phyloP scores from a whole-genome alignment of 208 protist genomes.

The Acanthamoeba triangularis region DNA sequence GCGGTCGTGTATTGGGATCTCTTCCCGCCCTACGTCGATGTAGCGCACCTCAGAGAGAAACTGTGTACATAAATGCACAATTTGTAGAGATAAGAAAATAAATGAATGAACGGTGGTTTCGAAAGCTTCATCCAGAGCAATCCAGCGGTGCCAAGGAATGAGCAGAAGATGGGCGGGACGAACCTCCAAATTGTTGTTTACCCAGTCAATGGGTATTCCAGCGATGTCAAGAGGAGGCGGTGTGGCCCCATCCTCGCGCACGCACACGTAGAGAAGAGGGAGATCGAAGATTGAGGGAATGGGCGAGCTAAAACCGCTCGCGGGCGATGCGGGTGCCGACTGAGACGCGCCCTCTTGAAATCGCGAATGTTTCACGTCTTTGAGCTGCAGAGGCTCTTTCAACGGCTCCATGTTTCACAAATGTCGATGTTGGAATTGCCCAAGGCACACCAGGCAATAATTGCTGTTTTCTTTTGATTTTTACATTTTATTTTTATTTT shows the following conservation, averaged over 20 bases:
- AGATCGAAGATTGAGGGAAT: slow-evolving; percentile 35
- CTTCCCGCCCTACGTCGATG: slow-evolving; percentile 60
- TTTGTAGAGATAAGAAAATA: background rate
- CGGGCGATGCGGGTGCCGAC: background rate
- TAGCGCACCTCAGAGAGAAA: slow-evolving; percentile 54
- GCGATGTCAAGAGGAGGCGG: slow-evolving; percentile 35
- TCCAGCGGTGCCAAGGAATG: background rate
- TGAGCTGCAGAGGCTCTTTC: background rate
- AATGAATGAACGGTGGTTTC: background rate
- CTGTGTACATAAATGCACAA: background rate
- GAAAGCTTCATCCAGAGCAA: background rate
- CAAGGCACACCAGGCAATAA: no score
- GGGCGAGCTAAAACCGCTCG: background rate
- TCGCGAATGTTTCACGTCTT: background rate
- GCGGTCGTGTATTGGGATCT: slow-evolving; percentile 70
- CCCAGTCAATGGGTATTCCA: background rate
- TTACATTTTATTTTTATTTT: no score
- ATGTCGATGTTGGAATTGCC: no score
- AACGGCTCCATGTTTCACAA: background rate
- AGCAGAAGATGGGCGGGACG: background rate
- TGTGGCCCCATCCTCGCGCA: slow-evolving; percentile 41
- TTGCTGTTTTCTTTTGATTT: no score
- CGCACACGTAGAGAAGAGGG: slow-evolving; percentile 50
- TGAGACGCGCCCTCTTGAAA: background rate
- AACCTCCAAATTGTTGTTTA: slow-evolving; percentile 27